These are phyloP conservation scores for Cryptococcus amylolentus DNA, from an alignment of 1,284 basidiomycete species.

Conservation along the genomic window DNA sequence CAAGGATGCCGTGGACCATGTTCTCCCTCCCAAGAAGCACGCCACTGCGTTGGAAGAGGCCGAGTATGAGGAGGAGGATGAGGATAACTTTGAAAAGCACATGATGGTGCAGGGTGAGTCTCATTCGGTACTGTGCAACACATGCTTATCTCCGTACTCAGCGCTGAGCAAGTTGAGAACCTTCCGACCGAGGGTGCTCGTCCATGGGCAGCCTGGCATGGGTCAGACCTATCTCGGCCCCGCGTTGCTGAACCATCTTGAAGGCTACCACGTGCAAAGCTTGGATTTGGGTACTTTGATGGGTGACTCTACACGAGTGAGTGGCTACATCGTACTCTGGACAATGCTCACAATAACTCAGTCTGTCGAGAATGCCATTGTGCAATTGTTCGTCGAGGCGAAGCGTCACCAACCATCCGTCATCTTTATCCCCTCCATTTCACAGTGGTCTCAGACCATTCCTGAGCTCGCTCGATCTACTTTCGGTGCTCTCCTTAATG, in stretches of 20 bases:
- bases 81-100: slow-evolving; percentile 70
- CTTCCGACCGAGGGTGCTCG: slow-evolving; percentile 81
- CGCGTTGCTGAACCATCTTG: slow-evolving; percentile 86
- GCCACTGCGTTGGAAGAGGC: slow-evolving; percentile 87
- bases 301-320: slow-evolving; percentile 81
- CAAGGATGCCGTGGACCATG: slow-evolving; percentile 64
- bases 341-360: slow-evolving; percentile 36
- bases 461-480: slow-evolving; percentile 80
- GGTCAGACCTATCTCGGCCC: slow-evolving; percentile 87
- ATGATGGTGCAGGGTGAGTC: slow-evolving; percentile 77
- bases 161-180: slow-evolving; percentile 88
- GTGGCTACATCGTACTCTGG: slow-evolving; percentile 20
- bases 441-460: slow-evolving; percentile 80
- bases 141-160: slow-evolving; percentile 41
- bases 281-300: slow-evolving; percentile 86
- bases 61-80: slow-evolving; percentile 73
- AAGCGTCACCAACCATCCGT: slow-evolving; percentile 96
- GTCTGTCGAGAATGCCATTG: slow-evolving; percentile 87
- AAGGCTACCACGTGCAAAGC: slow-evolving; percentile 93
- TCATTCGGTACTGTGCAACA: neutral
- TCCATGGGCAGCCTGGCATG: slow-evolving; percentile 81
- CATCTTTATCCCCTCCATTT: slow-evolving; percentile 86
- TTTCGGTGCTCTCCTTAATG: slow-evolving; percentile 84
- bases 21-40: slow-evolving; percentile 70
- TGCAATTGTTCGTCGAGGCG: slow-evolving; percentile 96